Conservation (phyloP, 352 stramenopile genomes). For the Saprolegnia parasitica region DNA sequence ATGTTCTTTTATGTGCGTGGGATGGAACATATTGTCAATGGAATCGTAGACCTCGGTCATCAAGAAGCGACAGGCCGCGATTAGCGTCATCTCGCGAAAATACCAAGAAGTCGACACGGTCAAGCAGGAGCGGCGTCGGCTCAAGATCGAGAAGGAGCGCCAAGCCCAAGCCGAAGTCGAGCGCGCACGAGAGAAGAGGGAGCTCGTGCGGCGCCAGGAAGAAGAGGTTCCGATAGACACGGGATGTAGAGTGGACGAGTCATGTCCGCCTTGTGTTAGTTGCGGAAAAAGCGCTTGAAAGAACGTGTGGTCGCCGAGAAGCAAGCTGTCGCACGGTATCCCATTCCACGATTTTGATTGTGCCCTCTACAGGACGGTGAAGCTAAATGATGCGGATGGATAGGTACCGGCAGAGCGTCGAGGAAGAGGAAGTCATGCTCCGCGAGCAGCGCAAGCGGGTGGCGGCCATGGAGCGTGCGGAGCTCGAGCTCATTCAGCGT, state of each 20-base stretch:
- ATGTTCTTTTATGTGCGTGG: neutral
- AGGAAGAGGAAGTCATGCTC: constrained; percentile 52
- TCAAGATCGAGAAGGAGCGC: constrained; percentile 57
- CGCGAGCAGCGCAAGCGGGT: constrained; percentile 50
- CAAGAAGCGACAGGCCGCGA: constrained; percentile 67
- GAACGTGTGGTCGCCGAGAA: constrained; percentile 26
- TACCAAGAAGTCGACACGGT: constrained; percentile 72
- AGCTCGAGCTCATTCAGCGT: constrained; percentile 56
- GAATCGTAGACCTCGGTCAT: constrained; percentile 45
- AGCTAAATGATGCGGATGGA: neutral
- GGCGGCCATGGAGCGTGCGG: constrained; percentile 61
- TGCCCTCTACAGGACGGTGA: neutral
- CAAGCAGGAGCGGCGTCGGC: constrained; percentile 57
- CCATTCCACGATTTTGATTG: neutral
- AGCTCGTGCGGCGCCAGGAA: constrained; percentile 52
- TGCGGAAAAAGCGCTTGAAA: constrained; percentile 58
- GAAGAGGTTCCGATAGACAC: constrained; percentile 47
- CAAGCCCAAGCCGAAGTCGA: constrained; percentile 51
- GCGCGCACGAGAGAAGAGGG: constrained; percentile 48
- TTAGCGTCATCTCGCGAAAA: constrained; percentile 69
- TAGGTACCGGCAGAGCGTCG: constrained; percentile 29
- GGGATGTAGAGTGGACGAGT: constrained; percentile 30
- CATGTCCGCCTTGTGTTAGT: constrained; percentile 33
- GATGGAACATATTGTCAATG: neutral
- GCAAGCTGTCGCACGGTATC: constrained; percentile 14